These are phyloP conservation scores for Diaporthe australafricana DNA, from an alignment of 2,329 filamentous ascomycete genomes.

Conservation along the genomic window DNA sequence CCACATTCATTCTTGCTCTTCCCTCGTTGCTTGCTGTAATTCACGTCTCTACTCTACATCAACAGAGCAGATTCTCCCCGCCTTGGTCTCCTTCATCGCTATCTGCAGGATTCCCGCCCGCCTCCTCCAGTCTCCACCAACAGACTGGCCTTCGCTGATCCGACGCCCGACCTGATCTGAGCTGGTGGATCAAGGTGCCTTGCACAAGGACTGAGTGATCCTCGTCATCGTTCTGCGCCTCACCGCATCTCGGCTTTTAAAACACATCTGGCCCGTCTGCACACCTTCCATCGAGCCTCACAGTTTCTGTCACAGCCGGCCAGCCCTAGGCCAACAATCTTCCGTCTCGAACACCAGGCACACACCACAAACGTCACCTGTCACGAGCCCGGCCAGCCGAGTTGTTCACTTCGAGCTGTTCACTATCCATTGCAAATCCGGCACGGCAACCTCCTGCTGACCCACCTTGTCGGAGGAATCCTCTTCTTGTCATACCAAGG, in stretches of 20 bases:
- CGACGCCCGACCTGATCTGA: not conserved
- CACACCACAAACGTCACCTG: not conserved
- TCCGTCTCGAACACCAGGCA: not conserved
- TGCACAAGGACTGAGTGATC: not conserved
- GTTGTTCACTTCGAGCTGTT: not conserved
- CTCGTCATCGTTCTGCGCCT: not conserved
- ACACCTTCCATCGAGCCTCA: not conserved
- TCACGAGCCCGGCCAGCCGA: not conserved
- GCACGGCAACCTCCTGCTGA: slow-evolving; percentile 1
- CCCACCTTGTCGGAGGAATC: not conserved
- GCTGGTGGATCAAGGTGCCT: slow-evolving; percentile 2
- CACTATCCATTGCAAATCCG: not conserved
- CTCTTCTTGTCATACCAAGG: slow-evolving; percentile 3
- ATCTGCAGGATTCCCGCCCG: not conserved
- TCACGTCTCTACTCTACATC: not conserved
- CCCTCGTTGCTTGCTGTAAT: not conserved
- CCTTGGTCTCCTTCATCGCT: not conserved
- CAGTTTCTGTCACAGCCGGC: not conserved
- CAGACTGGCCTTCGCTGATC: slow-evolving; percentile 8
- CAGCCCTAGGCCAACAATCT: not conserved
- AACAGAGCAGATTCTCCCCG: not conserved
- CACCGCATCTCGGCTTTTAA: slow-evolving; percentile 16
- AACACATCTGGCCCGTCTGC: slow-evolving; percentile 7
- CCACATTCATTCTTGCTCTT: slow-evolving; percentile 9
- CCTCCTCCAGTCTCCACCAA: slow-evolving; percentile 1